Percentiles rank a stretch among this genome's conserved stretches.
These are phyloP conservation scores for Pleurotus djamor DNA, from an alignment of 768 basidiomycete species.

Conservation along the genomic window DNA sequence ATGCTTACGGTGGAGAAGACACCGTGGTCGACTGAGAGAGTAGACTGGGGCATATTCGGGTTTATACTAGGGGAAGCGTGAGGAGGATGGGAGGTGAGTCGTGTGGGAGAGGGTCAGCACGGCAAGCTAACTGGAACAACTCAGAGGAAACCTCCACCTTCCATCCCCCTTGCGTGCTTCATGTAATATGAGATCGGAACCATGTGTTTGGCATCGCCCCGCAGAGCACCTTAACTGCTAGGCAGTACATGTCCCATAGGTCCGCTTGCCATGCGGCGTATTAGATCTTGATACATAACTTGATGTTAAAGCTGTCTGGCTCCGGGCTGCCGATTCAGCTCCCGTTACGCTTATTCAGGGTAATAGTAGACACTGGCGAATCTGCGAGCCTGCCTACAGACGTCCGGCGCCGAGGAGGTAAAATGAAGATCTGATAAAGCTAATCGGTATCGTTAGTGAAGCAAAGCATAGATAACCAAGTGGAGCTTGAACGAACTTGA, in stretches of 20 bases:
- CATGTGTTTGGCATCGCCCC: background rate
- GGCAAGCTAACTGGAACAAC: background rate
- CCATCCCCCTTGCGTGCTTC: too few species aligned
- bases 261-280: background rate
- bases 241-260: background rate
- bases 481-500: background rate
- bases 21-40: constrained; percentile 17
- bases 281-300: background rate
- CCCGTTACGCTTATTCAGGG: background rate
- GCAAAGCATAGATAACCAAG: background rate
- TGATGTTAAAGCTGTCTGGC: background rate
- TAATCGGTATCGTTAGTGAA: background rate
- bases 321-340: background rate
- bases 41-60: constrained; percentile 17
- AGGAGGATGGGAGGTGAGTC: background rate
- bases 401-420: too few species aligned
- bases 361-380: background rate
- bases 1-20: constrained; percentile 9
- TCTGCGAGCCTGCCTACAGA: too few species aligned
- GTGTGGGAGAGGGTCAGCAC: background rate
- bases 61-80: background rate
- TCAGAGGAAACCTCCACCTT: too few species aligned
- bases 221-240: background rate
- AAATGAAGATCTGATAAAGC: too few species aligned
- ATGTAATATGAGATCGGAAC: background rate